phyloP scores from a whole-genome alignment of 1,284 basidiomycete genomes.

The Anthracocystis setariae region DNA sequence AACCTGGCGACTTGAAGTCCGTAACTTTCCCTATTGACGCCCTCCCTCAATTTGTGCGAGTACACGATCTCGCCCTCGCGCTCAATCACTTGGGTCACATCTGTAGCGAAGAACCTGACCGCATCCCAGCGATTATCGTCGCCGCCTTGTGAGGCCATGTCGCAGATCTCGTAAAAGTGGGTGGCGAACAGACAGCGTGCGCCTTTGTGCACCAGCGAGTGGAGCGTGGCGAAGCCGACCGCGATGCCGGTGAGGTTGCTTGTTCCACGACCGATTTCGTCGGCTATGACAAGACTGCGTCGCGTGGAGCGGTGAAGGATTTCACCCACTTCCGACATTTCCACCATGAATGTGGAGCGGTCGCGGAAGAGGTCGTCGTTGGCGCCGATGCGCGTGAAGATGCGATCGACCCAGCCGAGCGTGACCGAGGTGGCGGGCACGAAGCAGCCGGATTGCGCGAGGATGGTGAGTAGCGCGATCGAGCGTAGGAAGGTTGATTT shows the following conservation, averaged over 20 bases:
- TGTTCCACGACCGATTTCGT: constrained; percentile 92
- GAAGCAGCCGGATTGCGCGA: constrained; percentile 92
- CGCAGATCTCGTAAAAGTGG: constrained; percentile 92
- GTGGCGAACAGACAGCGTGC: constrained; percentile 93
- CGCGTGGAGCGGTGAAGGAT: constrained; percentile 76
- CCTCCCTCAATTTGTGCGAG: constrained; percentile 80
- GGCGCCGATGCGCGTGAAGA: constrained; percentile 95
- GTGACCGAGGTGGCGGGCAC: constrained; percentile 80
- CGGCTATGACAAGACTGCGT: constrained; percentile 59
- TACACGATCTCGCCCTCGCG: constrained; percentile 78
- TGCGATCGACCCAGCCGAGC: constrained; percentile 86
- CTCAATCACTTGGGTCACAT: constrained; percentile 75
- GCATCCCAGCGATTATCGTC: neutral
- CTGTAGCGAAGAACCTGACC: constrained; percentile 87
- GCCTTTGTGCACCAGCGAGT: constrained; percentile 81
- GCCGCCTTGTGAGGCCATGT: constrained; percentile 71
- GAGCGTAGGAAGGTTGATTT: constrained; percentile 94
- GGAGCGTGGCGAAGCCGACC: constrained; percentile 88
- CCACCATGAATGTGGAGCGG: constrained; percentile 87
- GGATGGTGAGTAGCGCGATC: constrained; percentile 85
- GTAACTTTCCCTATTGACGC: constrained; percentile 90
- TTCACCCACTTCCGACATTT: constrained; percentile 70
- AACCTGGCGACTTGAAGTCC: constrained; percentile 89
- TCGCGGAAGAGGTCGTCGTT: constrained; percentile 94
- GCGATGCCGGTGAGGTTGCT: constrained; percentile 90